Evolutionary conservation across 495 filamentous ascomycete genomes (phyloP).

Genomic region (Xylaria venustula): DNA sequence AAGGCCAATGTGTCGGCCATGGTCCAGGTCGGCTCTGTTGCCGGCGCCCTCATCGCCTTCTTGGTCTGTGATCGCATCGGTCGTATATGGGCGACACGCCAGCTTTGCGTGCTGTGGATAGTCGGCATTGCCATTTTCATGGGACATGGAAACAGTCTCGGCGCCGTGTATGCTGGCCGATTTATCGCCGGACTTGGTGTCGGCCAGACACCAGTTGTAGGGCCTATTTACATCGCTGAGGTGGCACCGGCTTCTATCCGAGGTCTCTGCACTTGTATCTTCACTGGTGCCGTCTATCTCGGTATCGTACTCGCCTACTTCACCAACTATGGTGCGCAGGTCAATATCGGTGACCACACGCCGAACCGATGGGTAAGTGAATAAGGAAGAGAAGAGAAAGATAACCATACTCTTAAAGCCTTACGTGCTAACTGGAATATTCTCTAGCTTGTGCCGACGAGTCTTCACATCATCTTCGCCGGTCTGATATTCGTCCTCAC

Average conservation of each 20-base stretch:
- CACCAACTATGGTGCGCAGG: conserved; percentile 56
- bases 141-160: conserved; percentile 57
- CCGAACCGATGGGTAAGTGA: conserved; percentile 56
- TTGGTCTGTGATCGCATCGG: conserved; percentile 66
- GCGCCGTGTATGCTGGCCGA: conserved; percentile 63
- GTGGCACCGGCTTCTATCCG: conserved; percentile 61
- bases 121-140: conserved; percentile 69
- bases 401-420: not conserved
- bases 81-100: conserved; percentile 67
- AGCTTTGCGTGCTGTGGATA: conserved; percentile 65
- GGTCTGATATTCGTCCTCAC: conserved; percentile 63
- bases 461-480: conserved; percentile 71
- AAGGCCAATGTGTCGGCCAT: conserved; percentile 70
- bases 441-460: conserved; percentile 57
- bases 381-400: no score
- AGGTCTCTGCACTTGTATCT: conserved; percentile 68
- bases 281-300: conserved; percentile 62
- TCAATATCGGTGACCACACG: conserved; percentile 56
- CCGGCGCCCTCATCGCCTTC: conserved; percentile 66
- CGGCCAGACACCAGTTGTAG: conserved; percentile 66
- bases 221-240: conserved; percentile 59
- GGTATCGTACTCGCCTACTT: conserved; percentile 63
- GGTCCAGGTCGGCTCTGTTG: conserved; percentile 69
- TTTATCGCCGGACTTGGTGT: conserved; percentile 69
- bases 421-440: not conserved